Evolutionary conservation across 2,329 filamentous ascomycete genomes (phyloP), one percentile per base, ranked within the genome.

Genomic region (Aspergillus chevalieri): DNA sequence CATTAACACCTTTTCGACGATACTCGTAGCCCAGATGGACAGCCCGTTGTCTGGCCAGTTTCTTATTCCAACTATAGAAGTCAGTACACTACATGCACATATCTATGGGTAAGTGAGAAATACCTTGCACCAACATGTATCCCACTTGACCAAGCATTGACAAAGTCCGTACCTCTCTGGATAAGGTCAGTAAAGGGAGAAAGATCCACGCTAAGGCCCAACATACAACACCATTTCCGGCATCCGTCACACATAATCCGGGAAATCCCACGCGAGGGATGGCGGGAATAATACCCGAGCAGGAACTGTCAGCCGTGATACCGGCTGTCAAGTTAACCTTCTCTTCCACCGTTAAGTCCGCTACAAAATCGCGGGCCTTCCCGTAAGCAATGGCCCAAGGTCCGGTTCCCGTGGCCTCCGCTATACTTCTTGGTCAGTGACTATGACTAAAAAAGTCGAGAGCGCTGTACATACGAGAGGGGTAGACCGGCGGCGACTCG

Each of bases 221-320:
- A 28, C 56, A 26, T 43, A 64, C 60, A 19, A 75, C 60, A 5
- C 72, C 72, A 56, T 72, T 70, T 4, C 65, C 67, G 9, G 68
- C 72, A 58, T 75, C 73, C 7, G 66, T 63, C 5, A 74, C 59
- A 52, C 72, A 75, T 3, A 75, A 49, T 1, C 71, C 71, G 0
- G 63, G 56, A 39, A 69, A 68, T 2, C 60, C 60, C 4, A 69
- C 47, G 2, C 65, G 61, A 1, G 58, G 52, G 17, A 70, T 64
- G 1, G 63, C 46, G 6, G 55, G 52, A 44, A 70, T 69, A 36
- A 61, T 62, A 12, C 67, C 65, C 1, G 61, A 60, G 47, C 70
- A 73, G 8, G 57, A 55, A 44, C 47, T 62, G 0, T 49, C 48
- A 1, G 47, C n/a, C 10, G 39, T 47, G 2, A 69, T 30, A 67